Percentiles rank a stretch among this genome's conserved stretches.
Conservation (phyloP, 345 rosid genomes). For the Moricandia moricandioides region DNA sequence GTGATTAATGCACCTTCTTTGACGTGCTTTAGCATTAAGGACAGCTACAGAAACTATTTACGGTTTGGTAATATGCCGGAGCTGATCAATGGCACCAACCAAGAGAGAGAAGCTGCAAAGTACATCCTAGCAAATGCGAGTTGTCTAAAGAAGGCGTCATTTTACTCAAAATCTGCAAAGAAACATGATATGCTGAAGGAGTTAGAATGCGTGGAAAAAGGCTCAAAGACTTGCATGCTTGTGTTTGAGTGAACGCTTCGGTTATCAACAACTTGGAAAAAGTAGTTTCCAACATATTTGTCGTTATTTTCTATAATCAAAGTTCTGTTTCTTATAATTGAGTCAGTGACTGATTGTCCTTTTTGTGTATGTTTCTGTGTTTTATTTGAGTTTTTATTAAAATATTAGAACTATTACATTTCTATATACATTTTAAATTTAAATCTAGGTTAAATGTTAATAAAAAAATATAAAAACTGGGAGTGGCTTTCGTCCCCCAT, state of each 20-base stretch:
- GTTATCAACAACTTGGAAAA: not conserved
- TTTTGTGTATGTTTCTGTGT: too few relatives aligned
- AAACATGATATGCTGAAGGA: too few relatives aligned
- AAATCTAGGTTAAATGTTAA: too few relatives aligned
- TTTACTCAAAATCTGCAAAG: too few relatives aligned
- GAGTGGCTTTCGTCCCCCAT: too few relatives aligned
- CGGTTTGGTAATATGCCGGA: not conserved
- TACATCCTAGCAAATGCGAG: too few relatives aligned
- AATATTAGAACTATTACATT: too few relatives aligned
- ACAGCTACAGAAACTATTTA: constrained; percentile 1
- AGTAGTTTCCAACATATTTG: not conserved
- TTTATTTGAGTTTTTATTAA: too few relatives aligned
- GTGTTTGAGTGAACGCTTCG: not conserved
- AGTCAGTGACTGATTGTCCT: not conserved
- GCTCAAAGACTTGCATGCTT: constrained; percentile 13
- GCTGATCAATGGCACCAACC: not conserved
- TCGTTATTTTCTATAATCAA: not conserved
- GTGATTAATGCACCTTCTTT: not conserved
- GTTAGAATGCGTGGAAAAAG: constrained; percentile 6
- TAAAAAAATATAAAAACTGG: too few relatives aligned
- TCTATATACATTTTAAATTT: too few relatives aligned
- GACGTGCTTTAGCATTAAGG: constrained; percentile 8
- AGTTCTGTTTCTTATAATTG: not conserved
- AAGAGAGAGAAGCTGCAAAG: not conserved
- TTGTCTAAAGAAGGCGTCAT: too few relatives aligned